A percentile compares a stretch with the other conserved stretches of the same genome.
These are phyloP conservation scores for Colletotrichum sp. DNA, from an alignment of 2,329 filamentous ascomycete genomes.

Conservation along the genomic window DNA sequence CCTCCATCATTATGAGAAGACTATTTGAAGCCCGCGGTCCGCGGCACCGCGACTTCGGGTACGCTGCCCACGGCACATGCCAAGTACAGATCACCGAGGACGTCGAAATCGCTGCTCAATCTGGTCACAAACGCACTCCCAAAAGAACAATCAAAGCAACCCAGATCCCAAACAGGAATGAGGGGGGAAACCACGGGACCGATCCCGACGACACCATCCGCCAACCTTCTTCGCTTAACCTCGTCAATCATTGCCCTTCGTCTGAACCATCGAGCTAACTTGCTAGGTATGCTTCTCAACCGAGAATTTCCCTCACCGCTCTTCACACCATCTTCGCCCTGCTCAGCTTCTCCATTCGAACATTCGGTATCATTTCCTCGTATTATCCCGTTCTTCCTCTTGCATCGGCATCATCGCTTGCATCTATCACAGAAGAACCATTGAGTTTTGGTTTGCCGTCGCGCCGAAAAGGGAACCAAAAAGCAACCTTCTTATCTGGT, in stretches of 20 bases:
- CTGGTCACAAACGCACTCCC: background rate
- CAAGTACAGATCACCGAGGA: background rate
- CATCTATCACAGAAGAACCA: background rate
- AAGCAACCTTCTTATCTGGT: conserved; percentile 20
- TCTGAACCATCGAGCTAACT: background rate
- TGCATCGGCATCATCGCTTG: background rate
- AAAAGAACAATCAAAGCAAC: background rate
- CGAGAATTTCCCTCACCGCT: background rate
- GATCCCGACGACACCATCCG: background rate
- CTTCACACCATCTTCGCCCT: conserved; percentile 12
- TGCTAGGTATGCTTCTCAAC: background rate
- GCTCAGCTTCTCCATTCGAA: background rate
- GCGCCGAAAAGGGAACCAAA: background rate
- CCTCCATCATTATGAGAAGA: background rate
- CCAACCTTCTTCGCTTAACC: background rate
- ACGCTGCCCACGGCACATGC: background rate
- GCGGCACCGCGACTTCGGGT: background rate
- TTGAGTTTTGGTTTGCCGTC: background rate
- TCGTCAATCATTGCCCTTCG: background rate
- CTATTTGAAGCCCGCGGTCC: background rate
- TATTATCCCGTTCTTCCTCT: background rate
- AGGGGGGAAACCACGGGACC: background rate
- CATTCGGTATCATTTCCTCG: background rate
- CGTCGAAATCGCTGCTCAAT: background rate
- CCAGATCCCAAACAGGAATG: background rate